These are phyloP conservation scores for Chaetoceros muelleri DNA, from an alignment of 108 stramenopile species.

Conservation along the genomic window DNA sequence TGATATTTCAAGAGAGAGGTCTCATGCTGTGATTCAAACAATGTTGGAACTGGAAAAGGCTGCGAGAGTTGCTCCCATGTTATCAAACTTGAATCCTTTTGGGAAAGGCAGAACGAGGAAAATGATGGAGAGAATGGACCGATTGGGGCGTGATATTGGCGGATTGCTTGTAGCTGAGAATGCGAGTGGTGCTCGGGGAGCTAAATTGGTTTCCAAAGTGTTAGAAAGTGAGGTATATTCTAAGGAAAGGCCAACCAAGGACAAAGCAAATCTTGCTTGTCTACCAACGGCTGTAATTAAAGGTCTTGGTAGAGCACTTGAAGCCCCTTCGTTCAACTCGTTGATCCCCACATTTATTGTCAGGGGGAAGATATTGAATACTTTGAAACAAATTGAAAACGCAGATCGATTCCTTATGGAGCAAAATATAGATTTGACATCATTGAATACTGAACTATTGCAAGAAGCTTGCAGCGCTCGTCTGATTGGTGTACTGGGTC, in stretches of 20 bases:
- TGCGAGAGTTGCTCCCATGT: slow-evolving; percentile 41
- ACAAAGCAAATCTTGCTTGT: slow-evolving; percentile 15
- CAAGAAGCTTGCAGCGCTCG: slow-evolving; percentile 65
- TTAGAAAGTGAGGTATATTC: slow-evolving; percentile 28
- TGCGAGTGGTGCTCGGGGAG: slow-evolving; percentile 24
- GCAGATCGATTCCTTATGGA: slow-evolving; percentile 57
- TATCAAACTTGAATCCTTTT: slow-evolving; percentile 71
- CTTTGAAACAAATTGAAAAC: slow-evolving; percentile 46
- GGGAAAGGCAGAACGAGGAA: slow-evolving; percentile 30
- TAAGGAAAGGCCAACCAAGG: slow-evolving; percentile 9
- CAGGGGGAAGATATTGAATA: slow-evolving; percentile 35
- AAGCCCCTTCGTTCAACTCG: slow-evolving; percentile 19
- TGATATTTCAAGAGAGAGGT: slow-evolving; percentile 41
- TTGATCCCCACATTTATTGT: slow-evolving; percentile 49
- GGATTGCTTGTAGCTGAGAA: slow-evolving; percentile 4
- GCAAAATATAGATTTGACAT: slow-evolving; percentile 34
- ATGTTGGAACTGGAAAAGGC: slow-evolving; percentile 52
- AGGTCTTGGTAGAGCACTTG: slow-evolving; percentile 39
- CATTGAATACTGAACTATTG: slow-evolving; percentile 22
- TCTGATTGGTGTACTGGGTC: slow-evolving; percentile 42
- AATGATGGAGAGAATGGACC: slow-evolving; percentile 24
- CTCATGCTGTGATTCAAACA: slow-evolving; percentile 56
- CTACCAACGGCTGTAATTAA: slow-evolving; percentile 46
- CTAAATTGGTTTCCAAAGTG: slow-evolving; percentile 19
- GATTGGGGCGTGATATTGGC: slow-evolving; percentile 1